These are phyloP conservation scores for Stephania cephalantha DNA, from an alignment of 164 flowering plant species.

Conservation along the genomic window DNA sequence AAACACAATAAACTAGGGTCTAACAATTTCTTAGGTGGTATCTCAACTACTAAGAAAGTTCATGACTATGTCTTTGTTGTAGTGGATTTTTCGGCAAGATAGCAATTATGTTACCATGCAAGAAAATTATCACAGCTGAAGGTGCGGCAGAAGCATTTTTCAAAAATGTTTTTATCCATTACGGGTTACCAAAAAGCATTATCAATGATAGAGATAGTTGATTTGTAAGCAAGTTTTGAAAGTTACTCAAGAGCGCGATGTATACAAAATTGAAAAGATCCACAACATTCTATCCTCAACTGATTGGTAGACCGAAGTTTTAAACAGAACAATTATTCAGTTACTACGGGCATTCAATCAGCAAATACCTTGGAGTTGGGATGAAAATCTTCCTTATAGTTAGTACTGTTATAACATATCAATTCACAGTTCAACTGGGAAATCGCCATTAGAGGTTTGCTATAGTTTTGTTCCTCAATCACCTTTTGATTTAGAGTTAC, in stretches of 20 bases:
- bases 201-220: conserved; percentile 4
- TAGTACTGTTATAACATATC: neutral
- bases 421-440: neutral
- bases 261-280: neutral
- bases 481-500: no score
- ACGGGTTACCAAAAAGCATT: conserved; percentile 1
- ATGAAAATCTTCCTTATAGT: neutral
- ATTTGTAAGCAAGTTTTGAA: neutral
- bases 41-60: neutral
- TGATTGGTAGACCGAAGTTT: no score
- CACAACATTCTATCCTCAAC: no score
- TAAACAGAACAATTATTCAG: no score
- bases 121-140: neutral
- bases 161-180: conserved; percentile 7
- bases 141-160: conserved; percentile 2
- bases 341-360: no score
- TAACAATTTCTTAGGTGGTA: conserved; percentile 1
- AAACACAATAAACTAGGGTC: no score
- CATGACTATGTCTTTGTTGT: conserved; percentile 5
- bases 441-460: conserved; percentile 2
- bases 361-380: no score
- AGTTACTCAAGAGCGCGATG: neutral
- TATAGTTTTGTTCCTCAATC: no score
- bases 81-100: neutral
- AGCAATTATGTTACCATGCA: neutral